Base-by-base conservation (phyloP, 768 basidiomycete species). In the Pholiota conissans region DNA sequence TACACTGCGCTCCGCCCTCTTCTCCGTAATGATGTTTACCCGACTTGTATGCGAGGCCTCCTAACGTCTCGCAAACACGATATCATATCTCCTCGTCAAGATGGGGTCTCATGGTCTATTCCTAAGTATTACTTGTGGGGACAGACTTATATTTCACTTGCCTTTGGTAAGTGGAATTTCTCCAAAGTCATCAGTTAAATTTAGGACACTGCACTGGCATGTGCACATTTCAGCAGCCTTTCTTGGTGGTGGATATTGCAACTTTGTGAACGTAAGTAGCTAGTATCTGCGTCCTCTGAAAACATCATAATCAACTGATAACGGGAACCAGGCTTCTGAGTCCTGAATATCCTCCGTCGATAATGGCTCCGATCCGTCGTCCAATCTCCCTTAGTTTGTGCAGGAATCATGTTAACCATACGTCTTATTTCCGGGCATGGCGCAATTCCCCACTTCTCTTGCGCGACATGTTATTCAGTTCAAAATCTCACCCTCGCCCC, bases 381-480 rank as follows among this genome's bases (percentile, higher is more conserved):
- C 22, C 20, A 45, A 45, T 24, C 6, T 3, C 18, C 39, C 39
- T 40, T 9, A n/a, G 34, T 18, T n/a, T 29, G 40, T 13, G 16
- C 37, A 29, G n/a, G 37, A 39, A 40, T 26, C 18, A n/a, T n/a
- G n/a, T n/a, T n/a, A n/a, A n/a, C n/a, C n/a, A 26, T 28, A 14
- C 37, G 18, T 39, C n/a, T 47, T 42, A 54, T 54, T 37, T 45
- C 42, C 28, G 39, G 50, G 16, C 61, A 66, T 66, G 65, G 57
- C 65, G 65, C 65, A 61, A 66, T 66, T 26, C 52, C 49, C n/a
- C 28, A 18, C 22, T 34, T 29, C 24, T 55, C 52, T 66, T 62
- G 53, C 53, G 59, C 64, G 54, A 61, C 61, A 58, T 40, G 22
- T 10, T 45, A 24, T 45, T 9, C 42, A 10, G n/a, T 37, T 39